Evolutionary conservation across 495 filamentous ascomycete species (phyloP), one percentile per base, ranked within the genome.

Genomic region (Lasiosphaeria ovina): DNA sequence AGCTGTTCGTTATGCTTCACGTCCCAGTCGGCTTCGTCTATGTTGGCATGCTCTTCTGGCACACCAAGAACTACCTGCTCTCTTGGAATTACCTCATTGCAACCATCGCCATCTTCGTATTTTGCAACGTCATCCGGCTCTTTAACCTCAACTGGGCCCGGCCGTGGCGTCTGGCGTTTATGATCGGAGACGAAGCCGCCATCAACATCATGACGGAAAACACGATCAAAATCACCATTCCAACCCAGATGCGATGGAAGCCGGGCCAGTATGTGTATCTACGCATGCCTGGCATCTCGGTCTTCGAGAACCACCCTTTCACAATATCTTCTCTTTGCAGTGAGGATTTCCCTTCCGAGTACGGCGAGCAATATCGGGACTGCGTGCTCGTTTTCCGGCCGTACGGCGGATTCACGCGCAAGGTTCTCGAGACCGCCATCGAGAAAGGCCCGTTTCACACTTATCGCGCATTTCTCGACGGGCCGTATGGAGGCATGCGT

Each of bases 221-320:
- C 65, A 91, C 92, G 40, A 86, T 98, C 72, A 96, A 97, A 66
- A 82, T 98, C 58, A 97, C 93, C 3, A 86, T 98, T 35, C 90
- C 93, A 1, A 97, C 93, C 6, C 88, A 92, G 69, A 89, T 97
- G 83, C 87, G 83, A 62, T 98, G 93, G 93, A 86, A 85, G 65
- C 92, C 93, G 5, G 94, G 93, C 16, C 93, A 98, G 72, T 97
- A 93, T 62, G 89, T 98, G 32, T 98, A 97, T 67, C 79, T 98
- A 9, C 84, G 94, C 51, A 93, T 98, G 86, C 93, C 93, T 0
- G 89, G 90, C 3, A 91, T 98, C 62, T 91, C 90, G 0, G 69
- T 94, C 34, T 85, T 96, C 64, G 89, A 97, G 66, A 97, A 93
- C 65, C 93, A 98, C 61, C 93, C 93, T 4, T 98, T 98, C 72